Conservation (phyloP, 164 flowering plant species). For the Platanus orientalis region DNA sequence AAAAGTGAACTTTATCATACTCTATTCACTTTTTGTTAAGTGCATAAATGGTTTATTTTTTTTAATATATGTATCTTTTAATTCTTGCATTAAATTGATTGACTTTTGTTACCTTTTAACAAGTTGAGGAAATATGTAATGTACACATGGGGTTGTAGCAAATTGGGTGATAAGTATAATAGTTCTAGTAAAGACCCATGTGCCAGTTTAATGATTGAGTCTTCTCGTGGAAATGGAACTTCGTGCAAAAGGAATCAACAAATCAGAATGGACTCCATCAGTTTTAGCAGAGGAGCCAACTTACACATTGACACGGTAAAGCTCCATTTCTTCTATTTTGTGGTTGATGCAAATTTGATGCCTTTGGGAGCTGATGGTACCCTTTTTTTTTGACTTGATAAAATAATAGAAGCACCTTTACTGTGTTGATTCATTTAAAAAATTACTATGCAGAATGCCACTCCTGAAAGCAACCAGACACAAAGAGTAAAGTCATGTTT, state of each 20-base stretch:
- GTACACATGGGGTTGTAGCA: constrained; percentile 65
- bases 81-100: constrained; percentile 15
- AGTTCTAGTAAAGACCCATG: constrained; percentile 20
- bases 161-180: constrained; percentile 34
- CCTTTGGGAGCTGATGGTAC: neutral
- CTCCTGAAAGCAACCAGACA: constrained; percentile 14
- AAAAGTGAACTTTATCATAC: neutral
- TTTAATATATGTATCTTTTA: no score
- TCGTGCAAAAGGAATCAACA: constrained; percentile 28
- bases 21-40: no score
- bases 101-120: constrained; percentile 10
- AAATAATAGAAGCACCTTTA: neutral
- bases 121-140: constrained; percentile 89
- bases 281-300: constrained; percentile 26
- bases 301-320: constrained; percentile 39
- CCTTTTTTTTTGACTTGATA: neutral
- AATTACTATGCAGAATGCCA: constrained; percentile 23
- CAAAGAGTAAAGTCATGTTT: constrained; percentile 24
- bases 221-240: constrained; percentile 30
- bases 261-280: constrained; percentile 27
- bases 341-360: neutral
- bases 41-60: neutral
- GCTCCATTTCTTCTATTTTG: neutral
- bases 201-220: constrained; percentile 24
- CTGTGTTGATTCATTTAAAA: neutral